Conservation (phyloP, 2,329 filamentous ascomycete genomes). For the Ophiostoma novo-ulmi region DNA sequence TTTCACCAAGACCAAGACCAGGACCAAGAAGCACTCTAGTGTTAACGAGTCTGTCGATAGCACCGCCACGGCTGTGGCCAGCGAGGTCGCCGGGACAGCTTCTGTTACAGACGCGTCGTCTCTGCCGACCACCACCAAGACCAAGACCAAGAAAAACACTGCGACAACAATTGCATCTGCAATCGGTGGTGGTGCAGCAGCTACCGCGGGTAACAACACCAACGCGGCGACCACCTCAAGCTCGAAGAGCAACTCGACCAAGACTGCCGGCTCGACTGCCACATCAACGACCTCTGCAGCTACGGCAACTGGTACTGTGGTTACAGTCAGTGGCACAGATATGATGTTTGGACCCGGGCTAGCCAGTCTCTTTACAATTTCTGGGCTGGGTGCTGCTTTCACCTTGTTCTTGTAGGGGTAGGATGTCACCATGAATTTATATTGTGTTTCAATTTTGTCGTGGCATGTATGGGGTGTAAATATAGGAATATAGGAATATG, state of each 20-base stretch:
- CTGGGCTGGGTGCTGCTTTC: conserved; percentile 23
- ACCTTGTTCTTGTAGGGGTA: neutral
- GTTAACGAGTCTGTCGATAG: neutral
- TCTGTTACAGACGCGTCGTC: conserved; percentile 1
- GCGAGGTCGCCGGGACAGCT: neutral
- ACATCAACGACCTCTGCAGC: conserved; percentile 10
- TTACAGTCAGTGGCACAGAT: conserved; percentile 19
- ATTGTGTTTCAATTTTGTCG: neutral
- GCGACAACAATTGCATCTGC: neutral
- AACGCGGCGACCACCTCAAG: conserved; percentile 2
- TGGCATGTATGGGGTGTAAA: neutral
- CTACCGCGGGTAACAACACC: neutral
- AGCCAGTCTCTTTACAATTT: conserved; percentile 21
- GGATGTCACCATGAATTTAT: neutral
- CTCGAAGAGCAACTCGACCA: conserved; percentile 22
- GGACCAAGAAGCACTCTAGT: neutral
- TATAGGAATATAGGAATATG: neutral
- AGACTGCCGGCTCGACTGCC: conserved; percentile 13
- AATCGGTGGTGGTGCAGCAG: neutral
- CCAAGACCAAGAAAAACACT: conserved; percentile 21
- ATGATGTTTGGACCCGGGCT: conserved; percentile 18
- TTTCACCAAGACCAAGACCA: conserved; percentile 11
- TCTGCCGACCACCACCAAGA: conserved; percentile 17
- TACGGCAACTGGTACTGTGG: conserved; percentile 9
- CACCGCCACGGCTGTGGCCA: conserved; percentile 8